Percentiles rank a stretch among this genome's conserved stretches.
phyloP scores from a whole-genome alignment of 805 yeast genomes.

The Sugiyamaella mastotermitis region DNA sequence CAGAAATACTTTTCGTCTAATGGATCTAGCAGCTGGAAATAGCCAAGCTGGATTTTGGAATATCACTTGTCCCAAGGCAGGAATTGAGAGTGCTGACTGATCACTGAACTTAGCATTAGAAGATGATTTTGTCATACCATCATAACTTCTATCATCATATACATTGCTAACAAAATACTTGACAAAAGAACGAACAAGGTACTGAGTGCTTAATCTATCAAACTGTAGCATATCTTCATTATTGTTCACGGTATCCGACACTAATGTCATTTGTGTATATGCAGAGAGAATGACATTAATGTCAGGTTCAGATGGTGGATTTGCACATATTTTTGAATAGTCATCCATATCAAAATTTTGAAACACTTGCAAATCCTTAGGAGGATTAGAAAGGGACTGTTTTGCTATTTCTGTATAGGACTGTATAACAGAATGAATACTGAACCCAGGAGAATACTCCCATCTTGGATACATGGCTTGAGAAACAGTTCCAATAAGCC shows the following conservation, averaged over 20 bases:
- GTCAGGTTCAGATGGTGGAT: too few relatives aligned
- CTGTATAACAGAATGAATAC: too few relatives aligned
- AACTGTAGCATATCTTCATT: not conserved
- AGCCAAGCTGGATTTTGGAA: slow-evolving; percentile 62
- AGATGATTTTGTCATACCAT: not conserved
- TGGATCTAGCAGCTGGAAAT: slow-evolving; percentile 79
- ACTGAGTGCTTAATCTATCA: not conserved
- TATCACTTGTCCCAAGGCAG: slow-evolving; percentile 38
- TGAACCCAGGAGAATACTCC: too few relatives aligned
- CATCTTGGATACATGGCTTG: too few relatives aligned
- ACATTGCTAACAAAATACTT: not conserved
- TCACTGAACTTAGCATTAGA: not conserved
- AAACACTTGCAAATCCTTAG: too few relatives aligned
- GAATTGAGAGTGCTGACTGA: not conserved
- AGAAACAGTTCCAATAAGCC: too few relatives aligned
- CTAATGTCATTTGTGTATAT: too few relatives aligned
- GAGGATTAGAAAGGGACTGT: too few relatives aligned
- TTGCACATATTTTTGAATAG: too few relatives aligned
- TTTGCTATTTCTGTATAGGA: too few relatives aligned
- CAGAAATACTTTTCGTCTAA: slow-evolving; percentile 75
- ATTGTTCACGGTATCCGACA: not conserved
- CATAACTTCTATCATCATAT: not conserved
- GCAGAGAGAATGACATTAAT: too few relatives aligned
- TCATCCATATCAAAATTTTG: too few relatives aligned
- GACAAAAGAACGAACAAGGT: slow-evolving; percentile 1